phyloP scores from a whole-genome alignment of 441 rosid genomes.

The Brassica hybrid region DNA sequence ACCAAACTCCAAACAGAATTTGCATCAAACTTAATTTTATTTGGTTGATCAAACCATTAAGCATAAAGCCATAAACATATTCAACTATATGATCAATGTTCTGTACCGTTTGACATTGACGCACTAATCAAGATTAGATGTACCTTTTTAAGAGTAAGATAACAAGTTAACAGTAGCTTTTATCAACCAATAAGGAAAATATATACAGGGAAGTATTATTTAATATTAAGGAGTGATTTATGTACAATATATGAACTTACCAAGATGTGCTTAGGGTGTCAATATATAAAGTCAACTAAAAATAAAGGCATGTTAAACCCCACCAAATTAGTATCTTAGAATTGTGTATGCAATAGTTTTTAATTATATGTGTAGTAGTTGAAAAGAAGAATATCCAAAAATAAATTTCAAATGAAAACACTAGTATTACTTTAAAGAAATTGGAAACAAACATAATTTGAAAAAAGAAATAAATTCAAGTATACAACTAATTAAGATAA shows the following conservation, averaged over 20 bases:
- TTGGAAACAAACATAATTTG: too few relatives aligned
- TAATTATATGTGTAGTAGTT: too few relatives aligned
- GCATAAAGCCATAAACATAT: background rate
- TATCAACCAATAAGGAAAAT: background rate
- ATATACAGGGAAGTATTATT: background rate
- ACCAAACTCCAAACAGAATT: too few relatives aligned
- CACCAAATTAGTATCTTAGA: background rate
- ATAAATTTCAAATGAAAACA: too few relatives aligned
- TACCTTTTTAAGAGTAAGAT: background rate
- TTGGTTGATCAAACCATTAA: background rate
- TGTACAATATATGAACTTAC: too few relatives aligned
- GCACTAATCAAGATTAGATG: background rate
- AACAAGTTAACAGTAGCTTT: background rate
- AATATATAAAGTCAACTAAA: background rate
- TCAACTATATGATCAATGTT: background rate
- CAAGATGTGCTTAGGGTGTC: constrained; percentile 3
- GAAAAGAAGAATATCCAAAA: background rate
- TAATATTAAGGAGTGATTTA: background rate
- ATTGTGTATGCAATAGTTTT: too few relatives aligned
- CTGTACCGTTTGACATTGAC: background rate
- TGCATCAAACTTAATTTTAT: background rate
- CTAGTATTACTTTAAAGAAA: too few relatives aligned
- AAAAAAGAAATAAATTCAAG: too few relatives aligned
- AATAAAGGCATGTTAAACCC: background rate
- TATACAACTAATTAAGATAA: too few relatives aligned